Evolutionary conservation across 306 rosid genomes (phyloP), one percentile per base, ranked within the genome.

Genomic region (Abrus precatorius): DNA sequence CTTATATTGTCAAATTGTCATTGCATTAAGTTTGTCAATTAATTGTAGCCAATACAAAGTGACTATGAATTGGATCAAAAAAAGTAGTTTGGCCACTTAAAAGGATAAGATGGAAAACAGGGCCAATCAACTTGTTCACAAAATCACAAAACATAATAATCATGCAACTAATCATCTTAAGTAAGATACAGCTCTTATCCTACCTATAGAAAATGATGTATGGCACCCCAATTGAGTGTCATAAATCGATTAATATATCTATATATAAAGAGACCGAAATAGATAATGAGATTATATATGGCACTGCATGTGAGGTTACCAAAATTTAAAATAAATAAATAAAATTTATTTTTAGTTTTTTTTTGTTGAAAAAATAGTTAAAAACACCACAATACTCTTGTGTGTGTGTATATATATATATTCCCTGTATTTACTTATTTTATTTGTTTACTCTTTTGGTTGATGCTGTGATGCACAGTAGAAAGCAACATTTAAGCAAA

Each of bases 81-180:
- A 0, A 44, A 32, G 30, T 11, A 47, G 28, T 74, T 20, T 48
- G 72, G 60, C 1, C 40, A 38, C 13, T 40, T 32, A 56, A 28
- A 59, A 62, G 32, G 82, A 77, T 77, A 77, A 77, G 75, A 77
- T 54, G 47, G 48, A 61, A 57, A 75, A 75, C 28, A 34, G 68
- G 63, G 8, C 74, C 78, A 82, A 27, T 5, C 55, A 52, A 76
- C 13, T 59, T 44, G 53, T 69, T 34, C 83, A 48, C 47, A 20
- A 69, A 59, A 61, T 28, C 79, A 52, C 50, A 29, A 82, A 67
- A 67, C 64, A 36, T 41, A 14, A 50, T 49, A 75, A 75, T 81
- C 62, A 54, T 44, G 69, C 38, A 1, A 47, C 20, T 55, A n/a
- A n/a, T 72, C 45, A 74, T 74, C 62, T 65, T 62, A 54, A 59